Conservation (phyloP, 2,329 filamentous ascomycete species). For the Fusarium sterilihyphosum region DNA sequence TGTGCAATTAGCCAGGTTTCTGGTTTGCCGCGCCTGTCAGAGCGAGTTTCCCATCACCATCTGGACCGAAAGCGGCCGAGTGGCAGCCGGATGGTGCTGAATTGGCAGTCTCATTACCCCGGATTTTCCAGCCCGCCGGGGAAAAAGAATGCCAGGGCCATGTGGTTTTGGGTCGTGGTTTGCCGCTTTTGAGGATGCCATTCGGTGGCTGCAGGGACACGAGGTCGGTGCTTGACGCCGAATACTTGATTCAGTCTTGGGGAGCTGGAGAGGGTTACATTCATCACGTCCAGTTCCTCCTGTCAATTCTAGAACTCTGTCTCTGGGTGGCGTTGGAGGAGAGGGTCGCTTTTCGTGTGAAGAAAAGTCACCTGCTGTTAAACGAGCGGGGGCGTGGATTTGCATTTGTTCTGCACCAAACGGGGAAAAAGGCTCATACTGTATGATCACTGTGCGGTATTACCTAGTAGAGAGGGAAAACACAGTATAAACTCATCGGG, state of each 20-base stretch:
- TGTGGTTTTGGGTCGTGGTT: conserved; percentile 15
- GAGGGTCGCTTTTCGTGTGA: conserved; percentile 20
- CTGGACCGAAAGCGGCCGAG: conserved; percentile 24
- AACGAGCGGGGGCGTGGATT: conserved; percentile 20
- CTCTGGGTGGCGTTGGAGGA: conserved; percentile 25
- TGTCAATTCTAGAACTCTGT: conserved; percentile 21
- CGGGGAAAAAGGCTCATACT: background rate
- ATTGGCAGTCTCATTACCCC: conserved; percentile 38
- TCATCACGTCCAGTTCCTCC: background rate
- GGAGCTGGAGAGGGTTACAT: conserved; percentile 4
- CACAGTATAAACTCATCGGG: conserved; percentile 7
- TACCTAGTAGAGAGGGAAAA: rapidly evolving
- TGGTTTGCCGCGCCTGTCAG: conserved; percentile 41
- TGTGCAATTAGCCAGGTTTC: conserved; percentile 28
- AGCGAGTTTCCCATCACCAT: conserved; percentile 37
- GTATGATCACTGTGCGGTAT: background rate
- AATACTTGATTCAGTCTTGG: background rate
- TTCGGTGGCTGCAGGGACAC: conserved; percentile 29
- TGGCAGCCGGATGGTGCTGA: conserved; percentile 20
- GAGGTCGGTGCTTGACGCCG: background rate
- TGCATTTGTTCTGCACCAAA: background rate
- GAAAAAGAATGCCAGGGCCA: conserved; percentile 36
- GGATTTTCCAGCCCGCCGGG: conserved; percentile 36
- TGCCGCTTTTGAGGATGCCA: conserved; percentile 21
- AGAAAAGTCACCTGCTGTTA: conserved; percentile 30